Percentiles rank a stretch among this genome's conserved stretches.
These are phyloP conservation scores for Penicillium sp. DNA, from an alignment of 2,329 filamentous ascomycete genomes.

Conservation along the genomic window DNA sequence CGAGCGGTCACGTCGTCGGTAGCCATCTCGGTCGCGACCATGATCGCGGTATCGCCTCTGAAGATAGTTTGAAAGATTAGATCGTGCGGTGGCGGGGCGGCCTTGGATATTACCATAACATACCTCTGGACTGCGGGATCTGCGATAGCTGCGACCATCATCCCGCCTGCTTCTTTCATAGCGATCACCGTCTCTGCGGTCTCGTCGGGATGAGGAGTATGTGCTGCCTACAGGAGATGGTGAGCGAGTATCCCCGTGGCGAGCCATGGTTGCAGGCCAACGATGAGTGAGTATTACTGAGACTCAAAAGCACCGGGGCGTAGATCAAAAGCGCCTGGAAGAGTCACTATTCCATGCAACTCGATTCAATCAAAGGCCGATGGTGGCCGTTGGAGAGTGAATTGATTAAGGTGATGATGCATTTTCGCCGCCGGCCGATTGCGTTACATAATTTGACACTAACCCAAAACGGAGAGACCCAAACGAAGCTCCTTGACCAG, in stretches of 20 bases:
- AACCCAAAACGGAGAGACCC: conserved; percentile 23
- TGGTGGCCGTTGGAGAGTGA: not conserved
- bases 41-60: conserved; percentile 51
- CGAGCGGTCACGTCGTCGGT: conserved; percentile 65
- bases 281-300: conserved; percentile 47
- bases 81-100: not conserved
- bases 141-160: conserved; percentile 44
- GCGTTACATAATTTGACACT: conserved; percentile 14
- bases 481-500: conserved; percentile 23
- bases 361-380: conserved; percentile 4
- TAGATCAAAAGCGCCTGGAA: conserved; percentile 15
- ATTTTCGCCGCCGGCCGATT: conserved; percentile 7
- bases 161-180: conserved; percentile 49
- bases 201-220: conserved; percentile 63
- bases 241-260: conserved; percentile 66
- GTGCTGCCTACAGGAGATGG: conserved; percentile 89
- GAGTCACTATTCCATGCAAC: conserved; percentile 22
- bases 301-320: conserved; percentile 29
- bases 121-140: conserved; percentile 48
- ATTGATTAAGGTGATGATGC: conserved; percentile 6
- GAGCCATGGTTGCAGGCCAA: conserved; percentile 55
- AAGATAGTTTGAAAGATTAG: conserved; percentile 19
- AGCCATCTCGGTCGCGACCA: conserved; percentile 54
- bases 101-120: conserved; percentile 13
- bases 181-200: conserved; percentile 50